Evolutionary conservation across 305 asterid genomes (phyloP).

Genomic region (Fraxinus sp.): DNA sequence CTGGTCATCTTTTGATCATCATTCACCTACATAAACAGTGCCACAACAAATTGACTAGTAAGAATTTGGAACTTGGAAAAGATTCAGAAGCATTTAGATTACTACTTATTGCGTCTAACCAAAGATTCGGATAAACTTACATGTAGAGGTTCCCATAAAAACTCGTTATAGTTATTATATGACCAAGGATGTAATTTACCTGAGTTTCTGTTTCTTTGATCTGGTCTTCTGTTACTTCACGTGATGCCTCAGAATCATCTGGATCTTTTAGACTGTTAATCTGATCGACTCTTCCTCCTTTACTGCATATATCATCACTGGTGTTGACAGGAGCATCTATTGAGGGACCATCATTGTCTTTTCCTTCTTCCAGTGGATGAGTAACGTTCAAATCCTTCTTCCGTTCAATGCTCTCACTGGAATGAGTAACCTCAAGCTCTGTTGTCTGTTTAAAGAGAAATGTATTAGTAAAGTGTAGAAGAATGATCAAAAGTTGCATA

Average conservation of each 20-base stretch:
- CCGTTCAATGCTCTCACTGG: constrained; percentile 3
- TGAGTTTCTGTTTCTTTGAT: constrained; percentile 25
- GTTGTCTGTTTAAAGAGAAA: constrained; percentile 19
- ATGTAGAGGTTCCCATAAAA: background rate
- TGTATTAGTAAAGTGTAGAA: background rate
- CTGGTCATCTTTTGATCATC: constrained; percentile 14
- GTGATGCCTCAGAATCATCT: constrained; percentile 19
- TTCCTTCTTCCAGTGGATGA: constrained; percentile 9
- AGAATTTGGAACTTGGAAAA: background rate
- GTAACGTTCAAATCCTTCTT: background rate
- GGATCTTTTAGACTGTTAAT: background rate
- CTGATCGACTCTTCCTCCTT: background rate
- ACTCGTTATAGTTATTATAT: background rate
- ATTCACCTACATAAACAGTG: constrained; percentile 9
- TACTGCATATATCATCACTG: background rate
- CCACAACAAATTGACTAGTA: background rate
- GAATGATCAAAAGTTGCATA: background rate
- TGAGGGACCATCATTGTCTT: constrained; percentile 2
- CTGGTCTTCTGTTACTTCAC: constrained; percentile 17
- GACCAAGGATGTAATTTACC: constrained; percentile 18
- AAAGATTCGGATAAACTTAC: background rate
- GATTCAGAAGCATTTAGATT: background rate
- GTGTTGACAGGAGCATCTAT: constrained; percentile 18
- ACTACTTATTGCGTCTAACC: background rate
- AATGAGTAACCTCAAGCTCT: constrained; percentile 2